Base-by-base conservation (phyloP, 2,329 filamentous ascomycete species). In the Cercospora sp. region DNA sequence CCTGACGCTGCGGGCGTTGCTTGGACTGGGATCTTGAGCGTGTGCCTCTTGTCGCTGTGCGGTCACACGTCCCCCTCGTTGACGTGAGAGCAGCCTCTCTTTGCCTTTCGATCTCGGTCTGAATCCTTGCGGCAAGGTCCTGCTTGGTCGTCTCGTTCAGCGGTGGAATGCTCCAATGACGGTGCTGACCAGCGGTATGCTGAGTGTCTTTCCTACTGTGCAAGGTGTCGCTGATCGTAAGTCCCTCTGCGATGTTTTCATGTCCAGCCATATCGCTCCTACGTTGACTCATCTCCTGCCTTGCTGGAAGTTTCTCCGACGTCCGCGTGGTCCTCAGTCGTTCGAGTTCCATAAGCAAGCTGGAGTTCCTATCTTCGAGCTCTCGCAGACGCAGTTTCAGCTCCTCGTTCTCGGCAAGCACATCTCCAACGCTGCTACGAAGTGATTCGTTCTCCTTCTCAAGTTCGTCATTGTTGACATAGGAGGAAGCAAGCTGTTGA, bases 351-450 rank as follows among this genome's bases (percentile, higher is more conserved):
- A 75, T 67, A 12, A 79, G 78, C 60, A 83, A 76, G 30, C 79
- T 75, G 57, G 80, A 76, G 42, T 82, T 82, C 61, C 81, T 79
- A 1, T 77, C 57, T 31, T 78, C 76, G 63, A 84, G 77, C 3
- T 76, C 75, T 33, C 80, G 76, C 36, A 82, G 79, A 72, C 79
- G 55, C 73, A 72, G 66, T 62, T 72, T 72, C 60, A 79, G 45
- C 71, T 97, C 92, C 76, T 98, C 94, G 65, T 93, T 89, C 76
- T 97, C 94, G 77, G 96, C 93, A 67, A 96, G 88, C 18, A 96
- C 84, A 2, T 89, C 67, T 12, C 78, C 67, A 58, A 80, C 68
- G 66, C 75, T 69, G 74, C 78, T 67, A 23, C 92, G 82, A 0
- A 91, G 87, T 55, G 90, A 85, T 57, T 81, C 77, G 65, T 83